phyloP scores from a whole-genome alignment of 768 basidiomycete genomes.

The Lanmaoa rubissima region DNA sequence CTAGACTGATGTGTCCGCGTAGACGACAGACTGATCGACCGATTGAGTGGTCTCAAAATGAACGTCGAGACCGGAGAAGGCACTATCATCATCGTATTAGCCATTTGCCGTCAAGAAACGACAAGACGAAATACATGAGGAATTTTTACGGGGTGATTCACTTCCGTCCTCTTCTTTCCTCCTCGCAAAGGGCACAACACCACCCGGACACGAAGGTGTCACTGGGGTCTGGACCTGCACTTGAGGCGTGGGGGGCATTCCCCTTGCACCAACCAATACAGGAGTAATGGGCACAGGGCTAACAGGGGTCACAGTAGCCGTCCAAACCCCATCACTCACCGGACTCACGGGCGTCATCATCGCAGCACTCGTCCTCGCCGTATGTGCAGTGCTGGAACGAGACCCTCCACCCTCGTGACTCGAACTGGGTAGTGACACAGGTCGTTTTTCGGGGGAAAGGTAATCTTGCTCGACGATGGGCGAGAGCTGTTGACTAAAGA shows the following conservation, averaged over 20 bases:
- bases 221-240: constrained; percentile 21
- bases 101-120: neutral
- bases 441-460: constrained; percentile 47
- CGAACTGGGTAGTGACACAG: constrained; percentile 32
- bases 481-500: constrained; percentile 46
- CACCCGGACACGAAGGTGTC: constrained; percentile 21
- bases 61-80: constrained; percentile 57
- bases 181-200: constrained; percentile 23
- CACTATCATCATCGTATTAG: constrained; percentile 30
- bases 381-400: constrained; percentile 29
- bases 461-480: constrained; percentile 69
- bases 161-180: constrained; percentile 29
- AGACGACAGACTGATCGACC: constrained; percentile 63
- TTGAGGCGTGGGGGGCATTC: constrained; percentile 11
- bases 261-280: constrained; percentile 19
- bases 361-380: constrained; percentile 33
- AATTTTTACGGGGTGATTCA: constrained; percentile 42
- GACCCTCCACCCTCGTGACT: constrained; percentile 27
- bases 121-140: neutral
- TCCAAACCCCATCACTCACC: constrained; percentile 13
- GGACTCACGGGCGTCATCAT: constrained; percentile 28
- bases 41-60: constrained; percentile 61
- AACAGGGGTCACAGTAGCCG: constrained; percentile 30
- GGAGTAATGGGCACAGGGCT: constrained; percentile 29
- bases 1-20: constrained; percentile 55